A percentile compares a stretch with the other conserved stretches of the same genome.
Evolutionary conservation across 192 early-diverging fungal genomes (phyloP).

Genomic region (Jimgerdemannia lactiflua): DNA sequence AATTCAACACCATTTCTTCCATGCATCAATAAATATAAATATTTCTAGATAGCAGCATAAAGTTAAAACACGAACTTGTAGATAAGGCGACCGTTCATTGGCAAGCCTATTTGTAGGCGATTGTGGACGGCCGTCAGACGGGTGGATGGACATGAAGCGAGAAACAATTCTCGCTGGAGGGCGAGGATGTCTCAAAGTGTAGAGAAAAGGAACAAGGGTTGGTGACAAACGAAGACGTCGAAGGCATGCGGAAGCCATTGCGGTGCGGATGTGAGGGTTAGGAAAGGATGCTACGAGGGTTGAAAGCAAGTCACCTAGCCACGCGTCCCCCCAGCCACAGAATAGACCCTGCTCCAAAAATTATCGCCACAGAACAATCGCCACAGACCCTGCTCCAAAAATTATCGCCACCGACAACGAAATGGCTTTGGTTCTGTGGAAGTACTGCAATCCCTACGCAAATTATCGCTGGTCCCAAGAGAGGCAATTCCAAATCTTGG

Average conservation of each 20-base stretch:
- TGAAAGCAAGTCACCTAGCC: background rate
- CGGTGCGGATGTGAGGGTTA: background rate
- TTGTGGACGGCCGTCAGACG: background rate
- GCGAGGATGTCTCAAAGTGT: background rate
- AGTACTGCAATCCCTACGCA: constrained; percentile 36
- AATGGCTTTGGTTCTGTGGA: constrained; percentile 25
- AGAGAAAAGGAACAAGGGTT: background rate
- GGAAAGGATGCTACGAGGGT: background rate
- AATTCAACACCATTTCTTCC: background rate
- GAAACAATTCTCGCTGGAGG: background rate
- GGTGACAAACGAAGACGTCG: background rate
- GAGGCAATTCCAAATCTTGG: constrained; percentile 27
- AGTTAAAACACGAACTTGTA: background rate
- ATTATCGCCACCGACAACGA: background rate
- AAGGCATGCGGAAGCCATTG: background rate
- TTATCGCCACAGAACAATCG: no score
- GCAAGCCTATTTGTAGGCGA: background rate
- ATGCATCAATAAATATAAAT: background rate
- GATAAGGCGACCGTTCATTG: background rate
- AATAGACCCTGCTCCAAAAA: background rate
- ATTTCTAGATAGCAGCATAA: background rate
- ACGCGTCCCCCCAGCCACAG: background rate
- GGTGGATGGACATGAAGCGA: background rate
- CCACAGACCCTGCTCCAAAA: background rate
- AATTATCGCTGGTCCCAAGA: constrained; percentile 27